Conservation (phyloP, 805 yeast species). For the Torulaspora indica region DNA sequence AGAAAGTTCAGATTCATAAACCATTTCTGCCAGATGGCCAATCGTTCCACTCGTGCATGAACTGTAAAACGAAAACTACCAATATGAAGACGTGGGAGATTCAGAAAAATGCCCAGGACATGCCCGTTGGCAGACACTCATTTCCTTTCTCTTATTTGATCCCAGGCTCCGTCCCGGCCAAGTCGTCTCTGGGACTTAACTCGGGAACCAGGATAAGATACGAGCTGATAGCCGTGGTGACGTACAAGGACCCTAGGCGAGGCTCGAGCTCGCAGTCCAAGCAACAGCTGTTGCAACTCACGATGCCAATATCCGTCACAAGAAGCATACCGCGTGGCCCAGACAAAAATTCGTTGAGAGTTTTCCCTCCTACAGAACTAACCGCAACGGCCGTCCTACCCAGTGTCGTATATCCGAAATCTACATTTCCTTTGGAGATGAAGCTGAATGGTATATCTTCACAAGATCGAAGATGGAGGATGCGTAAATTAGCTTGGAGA, state of each 20-base stretch:
- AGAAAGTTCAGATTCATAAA: constrained; percentile 57
- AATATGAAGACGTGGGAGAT: constrained; percentile 88
- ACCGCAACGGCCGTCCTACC: constrained; percentile 86
- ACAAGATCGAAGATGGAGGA: constrained; percentile 73
- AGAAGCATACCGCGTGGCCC: constrained; percentile 77
- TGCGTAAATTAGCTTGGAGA: constrained; percentile 85
- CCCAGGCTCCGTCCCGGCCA: constrained; percentile 85
- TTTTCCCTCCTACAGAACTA: constrained; percentile 93
- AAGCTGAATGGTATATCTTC: constrained; percentile 67
- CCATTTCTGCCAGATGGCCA: constrained; percentile 59
- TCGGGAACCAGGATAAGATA: constrained; percentile 57
- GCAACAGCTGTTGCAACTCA: constrained; percentile 40
- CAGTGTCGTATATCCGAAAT: constrained; percentile 81
- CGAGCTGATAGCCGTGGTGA: constrained; percentile 61
- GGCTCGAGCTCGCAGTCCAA: constrained; percentile 15
- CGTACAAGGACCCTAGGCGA: constrained; percentile 38
- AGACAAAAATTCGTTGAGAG: constrained; percentile 79
- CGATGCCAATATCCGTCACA: constrained; percentile 64
- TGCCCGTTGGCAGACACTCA: constrained; percentile 67
- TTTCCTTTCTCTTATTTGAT: constrained; percentile 88
- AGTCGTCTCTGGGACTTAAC: constrained; percentile 53
- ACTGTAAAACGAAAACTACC: constrained; percentile 51
- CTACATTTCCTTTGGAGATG: constrained; percentile 78
- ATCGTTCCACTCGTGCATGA: constrained; percentile 48
- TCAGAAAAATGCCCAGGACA: constrained; percentile 51